These are phyloP conservation scores for Pseudonectria foliicola DNA, from an alignment of 2,329 filamentous ascomycete species.

Conservation along the genomic window DNA sequence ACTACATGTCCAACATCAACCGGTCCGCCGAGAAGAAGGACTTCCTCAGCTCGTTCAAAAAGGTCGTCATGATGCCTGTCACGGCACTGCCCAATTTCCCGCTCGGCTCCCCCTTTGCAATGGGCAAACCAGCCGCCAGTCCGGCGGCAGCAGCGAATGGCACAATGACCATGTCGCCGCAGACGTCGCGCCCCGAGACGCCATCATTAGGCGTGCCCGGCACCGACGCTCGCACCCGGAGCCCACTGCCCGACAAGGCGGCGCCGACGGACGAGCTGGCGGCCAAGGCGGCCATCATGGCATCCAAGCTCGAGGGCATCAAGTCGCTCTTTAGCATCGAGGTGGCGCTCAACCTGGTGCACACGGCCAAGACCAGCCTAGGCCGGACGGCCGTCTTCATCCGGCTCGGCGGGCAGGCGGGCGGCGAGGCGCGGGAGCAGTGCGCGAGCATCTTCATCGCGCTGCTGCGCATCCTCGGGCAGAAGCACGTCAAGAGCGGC, in stretches of 20 bases:
- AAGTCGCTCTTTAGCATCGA: constrained; percentile 94
- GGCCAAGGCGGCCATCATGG: constrained; percentile 97
- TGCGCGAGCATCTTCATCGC: constrained; percentile 84
- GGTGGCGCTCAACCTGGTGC: constrained; percentile 82
- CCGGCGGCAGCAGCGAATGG: constrained; percentile 19
- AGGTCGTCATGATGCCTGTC: constrained; percentile 98
- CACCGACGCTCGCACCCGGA: constrained; percentile 32
- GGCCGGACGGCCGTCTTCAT: constrained; percentile 82
- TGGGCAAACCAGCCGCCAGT: constrained; percentile 27
- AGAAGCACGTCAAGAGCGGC: constrained; percentile 81
- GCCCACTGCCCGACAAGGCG: constrained; percentile 47
- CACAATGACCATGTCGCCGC: constrained; percentile 24
- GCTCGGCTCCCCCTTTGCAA: constrained; percentile 51
- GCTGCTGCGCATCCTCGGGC: constrained; percentile 76
- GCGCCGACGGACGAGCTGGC: constrained; percentile 82
- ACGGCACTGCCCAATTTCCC: constrained; percentile 72
- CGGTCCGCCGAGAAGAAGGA: constrained; percentile 93
- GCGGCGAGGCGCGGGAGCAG: constrained; percentile 77
- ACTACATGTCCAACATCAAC: constrained; percentile 93
- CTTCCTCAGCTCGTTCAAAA: constrained; percentile 93
- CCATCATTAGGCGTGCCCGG: constrained; percentile 31
- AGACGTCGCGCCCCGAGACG: constrained; percentile 42
- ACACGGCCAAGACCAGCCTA: constrained; percentile 78
- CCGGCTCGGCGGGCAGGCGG: constrained; percentile 68
- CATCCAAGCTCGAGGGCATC: constrained; percentile 87